A percentile compares a stretch with the other conserved stretches of the same genome.
These are phyloP conservation scores for Monoraphidium neglectum DNA, from an alignment of 139 green algal species.

Conservation along the genomic window DNA sequence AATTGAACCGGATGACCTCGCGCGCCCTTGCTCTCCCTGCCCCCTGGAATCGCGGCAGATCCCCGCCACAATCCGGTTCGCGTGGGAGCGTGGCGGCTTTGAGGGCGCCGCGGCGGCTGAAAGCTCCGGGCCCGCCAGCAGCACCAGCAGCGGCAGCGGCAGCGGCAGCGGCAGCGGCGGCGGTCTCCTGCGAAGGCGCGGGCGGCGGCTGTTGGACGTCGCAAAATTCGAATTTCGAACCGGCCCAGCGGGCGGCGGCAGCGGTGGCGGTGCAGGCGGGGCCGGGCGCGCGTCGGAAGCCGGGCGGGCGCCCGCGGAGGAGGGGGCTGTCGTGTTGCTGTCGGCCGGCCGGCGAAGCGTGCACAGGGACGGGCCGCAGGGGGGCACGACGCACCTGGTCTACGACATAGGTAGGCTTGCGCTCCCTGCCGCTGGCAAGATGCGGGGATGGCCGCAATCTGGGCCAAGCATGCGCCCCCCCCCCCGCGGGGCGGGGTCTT, in stretches of 20 bases:
- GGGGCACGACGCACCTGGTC: constrained; percentile 24
- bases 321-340: constrained; percentile 15
- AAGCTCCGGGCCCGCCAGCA: not conserved
- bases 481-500: not conserved
- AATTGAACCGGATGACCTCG: not conserved
- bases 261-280: not conserved
- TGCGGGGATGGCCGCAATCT: not conserved
- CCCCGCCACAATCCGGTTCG: constrained; percentile 16
- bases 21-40: not conserved
- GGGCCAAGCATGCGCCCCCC: not conserved
- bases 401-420: constrained; percentile 44
- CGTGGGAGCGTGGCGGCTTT: not conserved
- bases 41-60: constrained; percentile 10
- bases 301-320: constrained; percentile 21
- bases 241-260: not conserved
- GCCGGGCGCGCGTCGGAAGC: not conserved
- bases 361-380: constrained; percentile 36
- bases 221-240: not conserved
- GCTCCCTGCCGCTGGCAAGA: not conserved
- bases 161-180: not conserved
- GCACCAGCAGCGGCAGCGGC: not conserved
- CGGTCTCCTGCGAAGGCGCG: not conserved
- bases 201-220: not conserved
- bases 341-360: constrained; percentile 29
- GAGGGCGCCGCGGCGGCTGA: no score